Evolutionary conservation across 495 filamentous ascomycete species (phyloP).

Genomic region (Oidiodendron maius): DNA sequence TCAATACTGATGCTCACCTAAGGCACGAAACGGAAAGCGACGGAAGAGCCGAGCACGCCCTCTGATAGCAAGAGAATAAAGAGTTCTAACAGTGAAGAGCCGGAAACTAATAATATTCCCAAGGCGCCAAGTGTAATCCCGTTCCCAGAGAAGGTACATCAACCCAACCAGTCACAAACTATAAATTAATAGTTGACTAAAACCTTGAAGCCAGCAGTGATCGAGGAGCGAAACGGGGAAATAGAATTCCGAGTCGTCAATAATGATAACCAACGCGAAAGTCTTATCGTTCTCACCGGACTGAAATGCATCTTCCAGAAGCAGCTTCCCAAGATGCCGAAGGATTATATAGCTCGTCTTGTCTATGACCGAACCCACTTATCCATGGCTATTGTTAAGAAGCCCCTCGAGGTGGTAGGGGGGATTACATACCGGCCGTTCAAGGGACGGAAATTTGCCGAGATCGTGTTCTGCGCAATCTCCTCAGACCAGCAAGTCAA

Average conservation of each 20-base stretch:
- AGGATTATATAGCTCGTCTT: constrained; percentile 94
- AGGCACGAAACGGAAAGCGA: constrained; percentile 66
- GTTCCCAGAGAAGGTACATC: constrained; percentile 74
- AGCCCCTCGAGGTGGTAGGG: constrained; percentile 88
- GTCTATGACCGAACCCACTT: constrained; percentile 97
- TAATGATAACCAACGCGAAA: constrained; percentile 84
- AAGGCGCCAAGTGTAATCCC: constrained; percentile 42
- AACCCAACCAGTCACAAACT: neutral
- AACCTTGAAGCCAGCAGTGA: constrained; percentile 60
- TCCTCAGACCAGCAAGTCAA: constrained; percentile 98
- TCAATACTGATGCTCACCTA: neutral
- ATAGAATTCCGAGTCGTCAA: constrained; percentile 98
- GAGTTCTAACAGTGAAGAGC: constrained; percentile 43
- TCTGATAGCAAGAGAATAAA: constrained; percentile 60
- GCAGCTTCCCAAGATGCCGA: constrained; percentile 97
- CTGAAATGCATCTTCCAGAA: constrained; percentile 99
- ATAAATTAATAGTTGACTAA: constrained; percentile 2
- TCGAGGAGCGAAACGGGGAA: constrained; percentile 90
- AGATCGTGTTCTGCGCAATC: constrained; percentile 98
- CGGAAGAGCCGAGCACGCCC: constrained; percentile 59
- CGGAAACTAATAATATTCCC: constrained; percentile 39
- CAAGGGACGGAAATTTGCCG: constrained; percentile 85
- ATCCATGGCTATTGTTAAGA: constrained; percentile 95
- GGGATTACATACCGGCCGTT: constrained; percentile 98
- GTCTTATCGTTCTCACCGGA: constrained; percentile 89